Evolutionary conservation across 2,329 filamentous ascomycete genomes (phyloP).

Genomic region (Huntiella decipiens): DNA sequence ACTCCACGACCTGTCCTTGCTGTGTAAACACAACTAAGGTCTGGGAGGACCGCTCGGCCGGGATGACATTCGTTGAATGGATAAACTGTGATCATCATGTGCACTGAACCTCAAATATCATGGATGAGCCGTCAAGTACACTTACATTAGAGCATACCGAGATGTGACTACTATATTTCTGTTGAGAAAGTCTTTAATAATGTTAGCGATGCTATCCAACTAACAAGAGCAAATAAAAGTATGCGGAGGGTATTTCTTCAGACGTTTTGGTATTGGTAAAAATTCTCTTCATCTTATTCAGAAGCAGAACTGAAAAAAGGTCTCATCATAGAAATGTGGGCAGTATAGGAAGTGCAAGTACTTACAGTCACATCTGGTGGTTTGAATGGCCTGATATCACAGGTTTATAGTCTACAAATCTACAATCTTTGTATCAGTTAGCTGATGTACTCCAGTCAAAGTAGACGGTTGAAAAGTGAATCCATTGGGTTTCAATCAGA

Average conservation of each 20-base stretch:
- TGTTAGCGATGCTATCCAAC: background rate
- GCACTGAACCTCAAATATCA: background rate
- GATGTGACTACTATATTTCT: too few species aligned
- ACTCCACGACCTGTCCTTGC: slow-evolving; percentile 64
- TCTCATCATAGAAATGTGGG: slow-evolving; percentile 40
- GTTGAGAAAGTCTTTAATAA: background rate
- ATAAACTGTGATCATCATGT: slow-evolving; percentile 41
- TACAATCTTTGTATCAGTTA: too few species aligned
- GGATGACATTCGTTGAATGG: slow-evolving; percentile 52
- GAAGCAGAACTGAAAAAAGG: slow-evolving; percentile 53
- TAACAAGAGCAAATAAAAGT: background rate
- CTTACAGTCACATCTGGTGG: background rate
- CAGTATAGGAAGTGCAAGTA: background rate
- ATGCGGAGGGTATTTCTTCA: slow-evolving; percentile 1
- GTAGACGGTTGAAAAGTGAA: slow-evolving; percentile 1
- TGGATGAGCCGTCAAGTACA: too few species aligned
- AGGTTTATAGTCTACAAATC: too few species aligned
- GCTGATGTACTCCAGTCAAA: background rate
- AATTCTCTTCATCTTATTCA: slow-evolving; percentile 43
- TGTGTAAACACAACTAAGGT: slow-evolving; percentile 35
- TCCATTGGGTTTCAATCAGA: slow-evolving; percentile 30
- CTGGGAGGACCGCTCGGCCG: slow-evolving; percentile 54
- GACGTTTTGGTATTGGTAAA: slow-evolving; percentile 33
- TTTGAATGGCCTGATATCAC: too few species aligned
- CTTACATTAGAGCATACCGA: too few species aligned